Base-by-base conservation (phyloP, 2,329 filamentous ascomycete genomes). In the Fonsecaea erecta region DNA sequence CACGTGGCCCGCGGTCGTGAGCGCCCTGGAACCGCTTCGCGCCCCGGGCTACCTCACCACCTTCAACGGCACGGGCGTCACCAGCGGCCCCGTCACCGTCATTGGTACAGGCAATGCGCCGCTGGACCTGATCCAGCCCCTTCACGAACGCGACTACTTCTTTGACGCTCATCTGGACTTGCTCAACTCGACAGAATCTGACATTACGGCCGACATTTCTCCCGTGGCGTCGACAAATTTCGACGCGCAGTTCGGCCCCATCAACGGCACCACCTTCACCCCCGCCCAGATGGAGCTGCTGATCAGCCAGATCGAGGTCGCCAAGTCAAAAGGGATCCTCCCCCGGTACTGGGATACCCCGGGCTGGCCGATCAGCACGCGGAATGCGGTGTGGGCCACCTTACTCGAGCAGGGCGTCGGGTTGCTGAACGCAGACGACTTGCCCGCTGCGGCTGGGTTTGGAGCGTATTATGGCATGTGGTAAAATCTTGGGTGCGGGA, bases 331-430 rank as follows among this genome's bases (percentile, higher is more conserved):
- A 71, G 87, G 86, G 0, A 87, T 90, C 64, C 78, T 77, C 62
- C 82, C 82, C 1, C 76, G 88, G 62, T 90, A 89, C 71, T 90
- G 86, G 87, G 84, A 86, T 60, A 82, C 84, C 67, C 88, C 88
- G 0, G 77, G 77, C 1, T 89, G 82, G 78, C 86, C 86, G 0
- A 75, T 89, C 30, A 80, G 82, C n/a, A 83, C 81, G 24, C 76
- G 87, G 26, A 85, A 88, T 73, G 77, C 79, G 9, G 75, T 88
- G 3, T 90, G 88, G 87, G 77, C 81, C 68, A 80, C 78, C 4
- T 74, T 90, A 66, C 79, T 83, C 69, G 78, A 82, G 57, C 84
- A 84, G 64, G 86, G 86, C 0, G 85, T 86, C n/a, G 83, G 83
- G 64, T 73, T 90, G 63, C 71, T 90, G 57, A 89, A 89, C 74